A percentile compares a stretch with the other conserved stretches of the same genome.
These are phyloP conservation scores for Odontarrhena argentea DNA, from an alignment of 345 rosid species.

Conservation along the genomic window DNA sequence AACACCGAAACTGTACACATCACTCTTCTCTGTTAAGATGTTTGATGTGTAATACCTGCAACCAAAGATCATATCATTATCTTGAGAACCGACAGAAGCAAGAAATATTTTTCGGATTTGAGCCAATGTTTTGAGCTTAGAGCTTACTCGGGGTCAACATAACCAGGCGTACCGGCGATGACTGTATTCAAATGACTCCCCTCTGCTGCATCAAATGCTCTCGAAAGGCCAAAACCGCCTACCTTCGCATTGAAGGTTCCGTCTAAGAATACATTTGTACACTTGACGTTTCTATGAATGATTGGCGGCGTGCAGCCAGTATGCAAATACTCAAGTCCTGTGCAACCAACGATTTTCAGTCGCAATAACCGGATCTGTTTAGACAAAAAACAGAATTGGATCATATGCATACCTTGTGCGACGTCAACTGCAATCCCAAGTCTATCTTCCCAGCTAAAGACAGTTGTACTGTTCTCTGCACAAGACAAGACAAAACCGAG, in stretches of 20 bases:
- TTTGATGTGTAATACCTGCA: constrained; percentile 44
- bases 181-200: constrained; percentile 44
- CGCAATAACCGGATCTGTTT: not conserved
- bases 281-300: constrained; percentile 61
- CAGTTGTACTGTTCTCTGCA: constrained; percentile 40
- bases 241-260: constrained; percentile 56
- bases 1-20: constrained; percentile 65
- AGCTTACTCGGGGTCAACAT: constrained; percentile 67
- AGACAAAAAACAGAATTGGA: not conserved
- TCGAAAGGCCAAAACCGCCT: constrained; percentile 64
- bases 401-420: constrained; percentile 49
- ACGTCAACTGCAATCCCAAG: constrained; percentile 53
- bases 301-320: constrained; percentile 63
- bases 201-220: constrained; percentile 48
- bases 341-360: not conserved
- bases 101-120: too few relatives aligned
- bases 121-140: not conserved
- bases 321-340: constrained; percentile 53
- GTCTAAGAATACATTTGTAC: constrained; percentile 58
- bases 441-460: constrained; percentile 57
- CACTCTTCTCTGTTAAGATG: constrained; percentile 55
- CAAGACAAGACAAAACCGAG: not conserved
- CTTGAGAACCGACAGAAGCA: not conserved
- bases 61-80: not conserved
- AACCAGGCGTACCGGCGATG: constrained; percentile 58